Conservation (phyloP, 805 yeast genomes). For the Cyberlindnera samutprakarnensis region DNA sequence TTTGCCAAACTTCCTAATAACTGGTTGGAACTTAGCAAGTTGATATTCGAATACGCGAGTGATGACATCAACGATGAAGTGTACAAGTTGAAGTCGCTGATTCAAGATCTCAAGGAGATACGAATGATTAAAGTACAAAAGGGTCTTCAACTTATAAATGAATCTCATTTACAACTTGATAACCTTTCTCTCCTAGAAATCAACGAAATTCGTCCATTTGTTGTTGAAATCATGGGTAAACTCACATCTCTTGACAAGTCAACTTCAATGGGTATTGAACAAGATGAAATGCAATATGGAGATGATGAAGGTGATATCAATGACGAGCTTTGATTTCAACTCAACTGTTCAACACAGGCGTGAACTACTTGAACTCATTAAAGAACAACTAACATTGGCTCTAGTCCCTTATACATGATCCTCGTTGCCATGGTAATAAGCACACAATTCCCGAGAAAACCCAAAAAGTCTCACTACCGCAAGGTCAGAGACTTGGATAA, state of each 20-base stretch:
- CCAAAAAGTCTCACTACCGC: no score
- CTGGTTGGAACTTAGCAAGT: slow-evolving; percentile 80
- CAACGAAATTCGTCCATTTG: slow-evolving; percentile 81
- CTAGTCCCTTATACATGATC: no score
- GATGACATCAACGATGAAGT: slow-evolving; percentile 76
- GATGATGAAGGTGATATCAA: slow-evolving; percentile 4
- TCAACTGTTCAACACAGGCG: no score
- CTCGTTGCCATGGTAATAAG: no score
- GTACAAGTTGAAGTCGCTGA: slow-evolving; percentile 56
- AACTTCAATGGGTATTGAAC: slow-evolving; percentile 8
- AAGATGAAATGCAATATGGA: slow-evolving; percentile 1
- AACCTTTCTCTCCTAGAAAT: slow-evolving; percentile 79
- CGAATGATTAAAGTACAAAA: slow-evolving; percentile 73
- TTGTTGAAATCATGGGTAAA: slow-evolving; percentile 73
- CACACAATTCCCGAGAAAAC: no score
- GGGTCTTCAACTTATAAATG: slow-evolving; percentile 75
- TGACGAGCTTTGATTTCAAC: no score
- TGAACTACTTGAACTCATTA: not conserved
- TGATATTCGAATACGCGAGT: slow-evolving; percentile 56
- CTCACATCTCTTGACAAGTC: slow-evolving; percentile 48
- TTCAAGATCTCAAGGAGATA: slow-evolving; percentile 82
- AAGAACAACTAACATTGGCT: not conserved
- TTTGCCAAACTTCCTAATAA: slow-evolving; percentile 76
- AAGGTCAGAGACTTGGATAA: no score
- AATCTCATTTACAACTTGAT: slow-evolving; percentile 73